Conservation (phyloP, 345 rosid genomes). For the Eutrema yunnanense region DNA sequence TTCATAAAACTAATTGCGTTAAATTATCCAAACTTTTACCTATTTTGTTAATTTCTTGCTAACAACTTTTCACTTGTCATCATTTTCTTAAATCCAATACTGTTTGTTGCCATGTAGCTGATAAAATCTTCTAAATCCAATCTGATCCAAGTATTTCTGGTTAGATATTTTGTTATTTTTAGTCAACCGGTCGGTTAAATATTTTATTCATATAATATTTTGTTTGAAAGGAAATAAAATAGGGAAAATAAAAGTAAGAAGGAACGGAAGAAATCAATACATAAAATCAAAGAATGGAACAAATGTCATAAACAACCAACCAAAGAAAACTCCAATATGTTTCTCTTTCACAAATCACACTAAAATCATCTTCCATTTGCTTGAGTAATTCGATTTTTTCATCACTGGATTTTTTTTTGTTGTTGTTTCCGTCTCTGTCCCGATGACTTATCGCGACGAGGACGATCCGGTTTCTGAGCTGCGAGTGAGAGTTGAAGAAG, state of each 20-base stretch:
- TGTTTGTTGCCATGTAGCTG: too few species aligned
- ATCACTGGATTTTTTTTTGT: background rate
- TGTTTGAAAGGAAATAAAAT: background rate
- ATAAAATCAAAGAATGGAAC: background rate
- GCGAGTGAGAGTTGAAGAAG: slow-evolving; percentile 12
- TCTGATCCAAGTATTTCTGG: background rate
- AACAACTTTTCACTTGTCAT: too few species aligned
- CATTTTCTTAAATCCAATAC: too few species aligned
- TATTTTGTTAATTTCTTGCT: too few species aligned
- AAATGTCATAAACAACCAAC: background rate
- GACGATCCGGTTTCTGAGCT: slow-evolving; percentile 20
- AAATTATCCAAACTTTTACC: too few species aligned
- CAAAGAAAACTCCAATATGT: background rate
- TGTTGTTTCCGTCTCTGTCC: background rate
- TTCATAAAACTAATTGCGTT: too few species aligned
- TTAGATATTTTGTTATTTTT: background rate
- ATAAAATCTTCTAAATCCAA: background rate
- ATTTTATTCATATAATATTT: background rate
- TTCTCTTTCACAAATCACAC: too few species aligned
- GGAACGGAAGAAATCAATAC: background rate
- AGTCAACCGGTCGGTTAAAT: background rate
- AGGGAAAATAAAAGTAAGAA: background rate
- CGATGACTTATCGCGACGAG: slow-evolving; percentile 17
- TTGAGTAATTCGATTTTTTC: background rate
- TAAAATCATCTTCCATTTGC: background rate